Evolutionary conservation across 2,329 filamentous ascomycete species (phyloP), one percentile per base, ranked within the genome.

Genomic region (Ceratocystis eucalypticola): DNA sequence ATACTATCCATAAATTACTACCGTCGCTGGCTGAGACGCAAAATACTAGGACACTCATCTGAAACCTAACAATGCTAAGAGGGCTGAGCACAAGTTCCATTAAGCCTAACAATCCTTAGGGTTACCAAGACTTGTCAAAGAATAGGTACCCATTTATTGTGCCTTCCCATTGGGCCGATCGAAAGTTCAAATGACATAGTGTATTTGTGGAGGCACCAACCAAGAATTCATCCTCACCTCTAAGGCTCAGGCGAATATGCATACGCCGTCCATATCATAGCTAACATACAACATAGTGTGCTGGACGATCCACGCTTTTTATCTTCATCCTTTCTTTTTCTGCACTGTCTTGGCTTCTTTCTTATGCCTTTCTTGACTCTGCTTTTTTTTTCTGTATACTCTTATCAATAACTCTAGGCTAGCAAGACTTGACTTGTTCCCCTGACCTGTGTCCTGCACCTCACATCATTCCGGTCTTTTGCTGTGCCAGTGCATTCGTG

Each of bases 241-340:
- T 7, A 37, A 59, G 33, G 55, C 25, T 59, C 55, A 37, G 55
- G 55, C 55, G 28, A 59, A 59, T 59, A n/a, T 59, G 28, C 55
- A 59, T 37, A 59, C 55, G 55, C 28, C 55, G 55, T 30, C 10
- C 55, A 59, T 53, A 15, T 28, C 48, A 53, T 53, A 53, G 48
- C 48, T 53, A 41, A 41, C 10, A 41, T 41, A 41, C 37, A 41
- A 41, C 10, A 41, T 41, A 41, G 37, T 41, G 37, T 41, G 37
- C 37, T 3, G 4, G 37, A 41, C 37, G 37, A 53, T 28, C 3
- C 48, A 15, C 48, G 48, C 48, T 53, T 53, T 41, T 59, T 59
- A 59, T 59, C 55, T 59, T 59, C 55, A 59, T 59, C 28, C 28
- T n/a, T 59, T 59, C 17, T 37, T 33, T 53, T 25, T 53, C 48